These are phyloP conservation scores for Euphorbia peplus DNA, from an alignment of 345 rosid species.

Conservation along the genomic window DNA sequence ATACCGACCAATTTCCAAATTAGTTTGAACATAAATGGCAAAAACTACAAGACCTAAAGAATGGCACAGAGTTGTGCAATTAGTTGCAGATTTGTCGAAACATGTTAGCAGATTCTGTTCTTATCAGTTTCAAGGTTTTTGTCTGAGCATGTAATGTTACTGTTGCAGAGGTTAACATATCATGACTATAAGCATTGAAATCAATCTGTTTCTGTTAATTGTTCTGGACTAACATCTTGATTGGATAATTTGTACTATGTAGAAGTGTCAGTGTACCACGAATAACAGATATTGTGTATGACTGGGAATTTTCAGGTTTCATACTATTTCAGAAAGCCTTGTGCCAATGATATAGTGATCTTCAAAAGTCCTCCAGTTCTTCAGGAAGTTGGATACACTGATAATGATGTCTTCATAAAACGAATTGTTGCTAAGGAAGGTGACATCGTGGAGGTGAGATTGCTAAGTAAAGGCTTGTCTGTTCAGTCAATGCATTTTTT, in stretches of 20 bases:
- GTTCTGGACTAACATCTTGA: not conserved
- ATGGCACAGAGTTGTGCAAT: not conserved
- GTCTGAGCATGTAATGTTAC: too few species aligned
- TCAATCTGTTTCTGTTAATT: not conserved
- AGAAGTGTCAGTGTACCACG: not conserved
- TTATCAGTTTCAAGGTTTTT: not conserved
- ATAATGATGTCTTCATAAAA: conserved; percentile 92
- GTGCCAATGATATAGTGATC: conserved; percentile 88
- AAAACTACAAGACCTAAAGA: not conserved
- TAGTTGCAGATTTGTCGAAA: not conserved
- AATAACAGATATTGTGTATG: not conserved
- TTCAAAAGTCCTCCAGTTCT: conserved; percentile 94
- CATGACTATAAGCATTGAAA: not conserved
- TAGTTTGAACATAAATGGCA: not conserved
- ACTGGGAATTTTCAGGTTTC: conserved; percentile 54
- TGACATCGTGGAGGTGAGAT: conserved; percentile 78
- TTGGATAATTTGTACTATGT: not conserved
- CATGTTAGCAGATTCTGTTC: not conserved
- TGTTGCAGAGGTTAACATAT: not conserved
- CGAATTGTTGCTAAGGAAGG: conserved; percentile 90
- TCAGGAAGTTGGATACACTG: conserved; percentile 90
- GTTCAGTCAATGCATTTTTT: not conserved
- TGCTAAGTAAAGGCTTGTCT: conserved; percentile 7
- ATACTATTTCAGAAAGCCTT: conserved; percentile 86
- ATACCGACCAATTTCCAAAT: not conserved